phyloP scores from a whole-genome alignment of 2,329 filamentous ascomycete species.

The Fonsecaea pedrosoi region DNA sequence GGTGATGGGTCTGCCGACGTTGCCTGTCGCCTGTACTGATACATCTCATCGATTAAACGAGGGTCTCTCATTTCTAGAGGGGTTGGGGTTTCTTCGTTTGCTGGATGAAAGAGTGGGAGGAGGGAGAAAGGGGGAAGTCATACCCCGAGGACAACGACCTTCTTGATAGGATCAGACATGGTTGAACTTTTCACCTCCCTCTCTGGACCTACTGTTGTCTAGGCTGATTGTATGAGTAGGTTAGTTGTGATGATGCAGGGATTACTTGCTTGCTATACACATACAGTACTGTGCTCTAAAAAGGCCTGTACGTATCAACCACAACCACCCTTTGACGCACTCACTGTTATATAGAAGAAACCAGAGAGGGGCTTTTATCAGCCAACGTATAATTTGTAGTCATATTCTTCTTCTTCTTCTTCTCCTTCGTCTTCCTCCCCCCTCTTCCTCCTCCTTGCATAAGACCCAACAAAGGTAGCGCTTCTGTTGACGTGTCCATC shows the following conservation, averaged over 20 bases:
- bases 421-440: not conserved
- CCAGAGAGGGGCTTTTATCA: not conserved
- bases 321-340: too few species aligned
- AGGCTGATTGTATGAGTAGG: too few species aligned
- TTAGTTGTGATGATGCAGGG: too few species aligned
- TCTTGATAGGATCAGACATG: constrained; percentile 25
- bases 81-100: not conserved
- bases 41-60: not conserved
- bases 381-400: too few species aligned
- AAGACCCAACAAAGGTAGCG: not conserved
- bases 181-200: not conserved
- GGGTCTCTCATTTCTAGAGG: not conserved
- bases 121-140: not conserved
- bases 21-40: constrained; percentile 19
- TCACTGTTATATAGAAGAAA: not conserved
- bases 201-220: not conserved
- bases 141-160: constrained; percentile 29
- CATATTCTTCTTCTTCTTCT: too few species aligned
- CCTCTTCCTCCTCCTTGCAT: not conserved
- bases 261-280: too few species aligned
- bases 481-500: constrained; percentile 7
- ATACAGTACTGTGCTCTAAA: too few species aligned
- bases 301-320: too few species aligned
- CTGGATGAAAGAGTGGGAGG: not conserved
- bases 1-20: constrained; percentile 25